Evolutionary conservation across 2,329 filamentous ascomycete genomes (phyloP).

Genomic region (Lasiodiplodia theobromae): DNA sequence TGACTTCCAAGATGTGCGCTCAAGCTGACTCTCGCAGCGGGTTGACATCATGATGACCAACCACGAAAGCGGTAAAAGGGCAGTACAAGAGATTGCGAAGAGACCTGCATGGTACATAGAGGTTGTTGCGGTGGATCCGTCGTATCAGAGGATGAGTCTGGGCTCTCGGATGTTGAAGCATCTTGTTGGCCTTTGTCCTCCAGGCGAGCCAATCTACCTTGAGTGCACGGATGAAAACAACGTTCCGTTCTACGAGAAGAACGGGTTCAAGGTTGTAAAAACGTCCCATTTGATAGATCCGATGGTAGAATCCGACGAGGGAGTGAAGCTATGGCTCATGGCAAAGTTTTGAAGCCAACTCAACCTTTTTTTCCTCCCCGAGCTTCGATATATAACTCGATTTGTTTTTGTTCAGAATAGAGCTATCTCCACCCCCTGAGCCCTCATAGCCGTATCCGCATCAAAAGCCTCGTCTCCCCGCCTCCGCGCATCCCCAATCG

Average conservation of each 20-base stretch:
- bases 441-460: background rate
- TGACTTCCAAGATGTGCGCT: background rate
- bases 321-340: background rate
- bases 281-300: background rate
- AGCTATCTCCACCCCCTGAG: background rate
- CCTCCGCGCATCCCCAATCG: background rate
- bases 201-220: background rate
- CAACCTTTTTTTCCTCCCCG: background rate
- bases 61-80: background rate
- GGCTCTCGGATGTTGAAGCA: background rate
- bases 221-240: background rate
- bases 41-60: background rate
- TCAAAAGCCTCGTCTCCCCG: background rate
- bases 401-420: background rate
- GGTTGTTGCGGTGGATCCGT: background rate
- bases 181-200: background rate
- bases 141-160: background rate
- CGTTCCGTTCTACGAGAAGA: slow-evolving; percentile 2
- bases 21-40: background rate
- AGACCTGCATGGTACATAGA: background rate
- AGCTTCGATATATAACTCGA: background rate
- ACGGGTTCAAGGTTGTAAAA: background rate
- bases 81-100: background rate
- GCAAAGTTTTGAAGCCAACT: background rate
- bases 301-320: background rate